Base-by-base conservation (phyloP, 2,329 filamentous ascomycete genomes). In the Aspergillus niger region DNA sequence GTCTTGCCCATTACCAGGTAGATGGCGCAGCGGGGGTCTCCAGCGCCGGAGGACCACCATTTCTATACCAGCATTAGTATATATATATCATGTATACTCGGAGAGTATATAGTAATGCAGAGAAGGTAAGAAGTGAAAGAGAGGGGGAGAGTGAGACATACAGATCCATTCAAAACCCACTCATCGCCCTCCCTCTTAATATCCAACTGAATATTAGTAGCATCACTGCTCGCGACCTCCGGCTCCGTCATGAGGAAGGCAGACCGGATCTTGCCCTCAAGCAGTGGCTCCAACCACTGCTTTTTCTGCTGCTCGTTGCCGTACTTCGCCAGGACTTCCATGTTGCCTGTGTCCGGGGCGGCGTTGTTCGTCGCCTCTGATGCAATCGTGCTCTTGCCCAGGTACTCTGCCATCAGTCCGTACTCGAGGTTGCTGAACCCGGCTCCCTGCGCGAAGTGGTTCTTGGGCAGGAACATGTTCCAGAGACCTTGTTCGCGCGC, bases 21-120 rank as follows among this genome's bases (percentile, higher is more conserved):
- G 75, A 99, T 83, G 77, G 90, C 85, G 83, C 95, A 99, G 70
- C 94, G 86, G 60, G 90, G 90, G 79, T 99, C 95, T 60, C 95
- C 95, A 17, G 93, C 92, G 66, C 95, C 95, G 65, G 91, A 96
- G 28, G 92, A 96, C 95, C 95, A 99, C 95, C 95, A 99, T 91
- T 99, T 99, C 86, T 94, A 17, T 13, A 36, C 32, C 32, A 36
- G 32, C 4, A 1, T 36, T 36, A 36, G 32, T 11, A 13, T 32
- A 32, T 32, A 11, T 32, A 11, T 10, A 20, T 20, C 26, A 8
- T 32, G 7, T 10, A 13, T 24, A 17, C 4, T 28, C 10, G 11
- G 20, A 20, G 20, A 20, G 20, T 20, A 20, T 20, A 20, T 20
- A 20, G 20, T 20, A 20, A 20, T 20, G 20, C 20, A 20, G 20